phyloP scores from a whole-genome alignment of 2,329 filamentous ascomycete genomes.

The Colletotrichum destructivum region DNA sequence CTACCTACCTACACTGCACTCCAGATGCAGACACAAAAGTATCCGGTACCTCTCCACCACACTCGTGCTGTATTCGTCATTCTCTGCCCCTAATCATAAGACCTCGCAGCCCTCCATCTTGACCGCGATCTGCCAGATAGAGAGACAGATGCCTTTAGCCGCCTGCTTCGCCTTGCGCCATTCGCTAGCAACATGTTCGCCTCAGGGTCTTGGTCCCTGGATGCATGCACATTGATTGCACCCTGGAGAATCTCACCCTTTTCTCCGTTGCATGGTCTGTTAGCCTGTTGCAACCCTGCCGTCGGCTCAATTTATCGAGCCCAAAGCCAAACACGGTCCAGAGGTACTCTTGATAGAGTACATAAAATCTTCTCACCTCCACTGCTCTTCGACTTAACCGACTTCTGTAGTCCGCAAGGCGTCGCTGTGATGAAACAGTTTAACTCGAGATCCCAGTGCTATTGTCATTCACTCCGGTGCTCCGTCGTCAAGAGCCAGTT shows the following conservation, averaged over 20 bases:
- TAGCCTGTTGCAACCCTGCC: constrained; percentile 12
- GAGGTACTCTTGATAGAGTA: too few relatives aligned
- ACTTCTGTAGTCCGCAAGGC: not conserved
- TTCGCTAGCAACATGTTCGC: too few relatives aligned
- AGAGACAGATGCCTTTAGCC: too few relatives aligned
- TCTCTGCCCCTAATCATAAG: not conserved
- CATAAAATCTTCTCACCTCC: too few relatives aligned
- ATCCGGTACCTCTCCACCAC: too few relatives aligned
- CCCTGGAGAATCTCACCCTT: constrained; percentile 1
- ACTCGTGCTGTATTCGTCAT: not conserved
- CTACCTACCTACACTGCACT: not conserved
- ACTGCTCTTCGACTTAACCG: not conserved
- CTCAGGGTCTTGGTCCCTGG: not conserved
- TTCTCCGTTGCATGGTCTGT: not conserved
- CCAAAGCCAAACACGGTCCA: not conserved
- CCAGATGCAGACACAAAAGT: not conserved
- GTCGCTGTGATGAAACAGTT: not conserved
- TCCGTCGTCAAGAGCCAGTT: not conserved
- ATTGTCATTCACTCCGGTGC: not conserved
- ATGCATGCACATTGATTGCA: constrained; percentile 7
- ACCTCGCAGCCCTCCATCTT: not conserved
- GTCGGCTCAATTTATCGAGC: not conserved
- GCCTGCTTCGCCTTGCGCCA: too few relatives aligned
- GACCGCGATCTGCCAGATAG: not conserved
- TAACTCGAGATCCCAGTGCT: not conserved